Percentiles rank a stretch among this genome's conserved stretches.
These are phyloP conservation scores for Novymonas esmeraldas DNA, from an alignment of 208 protist genomes.

Conservation along the genomic window DNA sequence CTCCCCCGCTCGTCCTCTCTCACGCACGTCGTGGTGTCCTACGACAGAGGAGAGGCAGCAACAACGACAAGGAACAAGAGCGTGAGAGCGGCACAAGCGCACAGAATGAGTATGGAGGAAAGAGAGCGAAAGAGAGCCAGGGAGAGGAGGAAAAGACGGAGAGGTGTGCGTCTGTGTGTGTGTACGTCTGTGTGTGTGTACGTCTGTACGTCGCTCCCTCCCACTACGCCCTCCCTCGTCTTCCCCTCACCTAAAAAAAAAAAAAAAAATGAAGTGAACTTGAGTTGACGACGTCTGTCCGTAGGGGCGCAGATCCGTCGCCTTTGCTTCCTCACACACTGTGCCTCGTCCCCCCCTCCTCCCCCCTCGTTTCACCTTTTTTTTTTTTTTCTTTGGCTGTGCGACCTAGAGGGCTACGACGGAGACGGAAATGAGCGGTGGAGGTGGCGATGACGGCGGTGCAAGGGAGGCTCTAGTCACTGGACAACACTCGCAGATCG, in stretches of 20 bases:
- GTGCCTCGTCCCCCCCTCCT: background rate
- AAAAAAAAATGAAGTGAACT: conserved; percentile 8
- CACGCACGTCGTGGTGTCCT: too few species aligned
- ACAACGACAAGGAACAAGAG: too few species aligned
- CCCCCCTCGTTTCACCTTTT: background rate
- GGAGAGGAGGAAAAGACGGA: background rate
- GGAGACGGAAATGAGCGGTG: background rate
- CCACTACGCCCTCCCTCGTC: too few species aligned
- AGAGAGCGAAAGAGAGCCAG: background rate
- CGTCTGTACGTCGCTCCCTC: too few species aligned
- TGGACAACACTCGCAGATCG: background rate
- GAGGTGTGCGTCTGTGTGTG: too few species aligned
- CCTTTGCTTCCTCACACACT: background rate
- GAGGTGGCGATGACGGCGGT: background rate
- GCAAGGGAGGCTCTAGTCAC: background rate
- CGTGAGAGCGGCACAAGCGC: too few species aligned
- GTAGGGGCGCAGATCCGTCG: too few species aligned
- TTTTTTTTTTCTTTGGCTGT: background rate
- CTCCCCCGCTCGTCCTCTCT: too few species aligned
- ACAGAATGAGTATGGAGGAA: too few species aligned
- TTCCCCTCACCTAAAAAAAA: background rate
- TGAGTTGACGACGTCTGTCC: too few species aligned
- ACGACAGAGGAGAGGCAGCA: too few species aligned
- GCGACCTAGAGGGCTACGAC: background rate
- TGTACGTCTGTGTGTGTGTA: background rate